phyloP scores from a whole-genome alignment of 2,329 filamentous ascomycete genomes.

The Calonectria leucothoes region DNA sequence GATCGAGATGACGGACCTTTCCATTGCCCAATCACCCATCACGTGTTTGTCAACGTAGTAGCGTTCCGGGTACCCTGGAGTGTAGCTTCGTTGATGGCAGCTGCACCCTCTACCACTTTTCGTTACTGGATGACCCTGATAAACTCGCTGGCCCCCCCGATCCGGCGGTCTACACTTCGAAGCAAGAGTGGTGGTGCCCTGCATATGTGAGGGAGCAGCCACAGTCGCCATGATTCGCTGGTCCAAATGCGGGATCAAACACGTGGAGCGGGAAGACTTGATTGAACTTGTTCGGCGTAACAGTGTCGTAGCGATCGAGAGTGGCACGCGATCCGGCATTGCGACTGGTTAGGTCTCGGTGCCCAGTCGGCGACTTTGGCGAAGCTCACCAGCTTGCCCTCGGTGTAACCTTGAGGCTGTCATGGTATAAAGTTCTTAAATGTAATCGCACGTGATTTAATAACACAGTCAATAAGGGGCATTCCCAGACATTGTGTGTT shows the following conservation, averaged over 20 bases:
- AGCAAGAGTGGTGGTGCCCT: neutral
- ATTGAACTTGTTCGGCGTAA: neutral
- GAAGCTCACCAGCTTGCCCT: neutral
- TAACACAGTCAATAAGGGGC: too few relatives aligned
- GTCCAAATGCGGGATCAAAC: neutral
- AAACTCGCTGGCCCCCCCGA: neutral
- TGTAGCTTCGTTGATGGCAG: neutral
- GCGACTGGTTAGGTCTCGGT: neutral
- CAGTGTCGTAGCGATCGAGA: neutral
- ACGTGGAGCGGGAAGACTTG: conserved; percentile 11
- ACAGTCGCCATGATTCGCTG: neutral
- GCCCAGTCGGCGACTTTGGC: neutral
- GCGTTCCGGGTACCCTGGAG: neutral
- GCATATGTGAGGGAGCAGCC: neutral
- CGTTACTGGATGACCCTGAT: neutral
- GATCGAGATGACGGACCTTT: neutral
- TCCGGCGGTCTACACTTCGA: neutral
- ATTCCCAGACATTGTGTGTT: neutral
- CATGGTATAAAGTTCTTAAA: neutral
- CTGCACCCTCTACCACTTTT: neutral
- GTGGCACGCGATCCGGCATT: neutral
- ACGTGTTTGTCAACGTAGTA: conserved; percentile 2
- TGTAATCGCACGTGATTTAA: neutral
- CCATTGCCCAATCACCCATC: neutral
- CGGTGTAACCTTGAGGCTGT: neutral